Base-by-base conservation (phyloP, 2,329 filamentous ascomycete species). In the Fusarium tupiense region DNA sequence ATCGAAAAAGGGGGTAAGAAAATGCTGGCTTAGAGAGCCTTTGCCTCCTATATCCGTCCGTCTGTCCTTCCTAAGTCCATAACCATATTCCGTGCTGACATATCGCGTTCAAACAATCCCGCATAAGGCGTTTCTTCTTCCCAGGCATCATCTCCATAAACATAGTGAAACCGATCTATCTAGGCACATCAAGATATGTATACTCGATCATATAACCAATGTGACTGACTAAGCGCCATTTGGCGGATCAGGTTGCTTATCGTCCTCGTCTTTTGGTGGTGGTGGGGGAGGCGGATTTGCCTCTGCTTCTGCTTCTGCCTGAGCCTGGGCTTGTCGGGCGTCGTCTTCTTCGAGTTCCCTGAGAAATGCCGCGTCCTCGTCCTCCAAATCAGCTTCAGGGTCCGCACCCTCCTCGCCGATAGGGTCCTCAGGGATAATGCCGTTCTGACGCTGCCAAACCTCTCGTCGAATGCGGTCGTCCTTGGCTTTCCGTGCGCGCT, bases 391-490 rank as follows among this genome's bases (percentile, higher is more conserved):
- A 12, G 31, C 75, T 20, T 76, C 78, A 6, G 65, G 72, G 8
- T 71, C 78, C 2, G 66, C 71, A 14, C 76, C 79, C 1, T 83
- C 83, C 24, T 85, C 84, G 31, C 83, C 86, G 43, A 83, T 82
- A 13, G 81, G 80, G 1, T 86, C 80, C 17, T 86, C 86, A 2
- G 85, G 80, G 24, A 86, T 65, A 22, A 89, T 82, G 19, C 90
- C 90, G 76, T 92, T 92, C 84, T 89, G 87, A 47, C 89, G 84
- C 76, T 92, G 90, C 91, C 91, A 92, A 19, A 92, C 93, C 82
- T 98, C 95, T 77, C 90, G 92, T 65, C 95, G 88, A 67, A 95
- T 94, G 76, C 90, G 89, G 69, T 98, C 96, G 78, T 99, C 96
- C 81, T 96, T 97, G 41, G 91, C 90, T 80, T 92, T 92, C 57